Percentiles rank a stretch among this genome's conserved stretches.
Evolutionary conservation across 192 early-diverging fungal genomes (phyloP).

Genomic region (Irineochytrium annulatum): DNA sequence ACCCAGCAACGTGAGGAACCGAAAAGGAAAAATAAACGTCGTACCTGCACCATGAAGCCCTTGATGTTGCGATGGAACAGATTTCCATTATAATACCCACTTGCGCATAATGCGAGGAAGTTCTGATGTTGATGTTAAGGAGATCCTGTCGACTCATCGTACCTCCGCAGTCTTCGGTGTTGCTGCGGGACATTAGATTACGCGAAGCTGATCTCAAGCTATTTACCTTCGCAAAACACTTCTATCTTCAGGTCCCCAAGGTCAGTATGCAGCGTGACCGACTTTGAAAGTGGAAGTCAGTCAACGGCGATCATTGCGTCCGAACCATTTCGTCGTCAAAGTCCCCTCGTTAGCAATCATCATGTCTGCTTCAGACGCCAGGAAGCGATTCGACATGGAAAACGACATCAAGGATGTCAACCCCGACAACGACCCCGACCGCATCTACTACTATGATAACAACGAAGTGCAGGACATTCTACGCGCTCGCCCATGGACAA

Average conservation of each 20-base stretch:
- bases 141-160: conserved; percentile 8
- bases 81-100: conserved; percentile 85
- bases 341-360: too few species aligned
- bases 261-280: conserved; percentile 87
- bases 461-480: conserved; percentile 58
- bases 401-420: conserved; percentile 74
- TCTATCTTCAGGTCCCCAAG: conserved; percentile 93
- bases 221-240: conserved; percentile 79
- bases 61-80: conserved; percentile 76
- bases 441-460: conserved; percentile 78
- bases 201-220: not conserved
- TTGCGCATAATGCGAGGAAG: conserved; percentile 93
- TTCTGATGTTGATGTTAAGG: conserved; percentile 58
- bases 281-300: conserved; percentile 31
- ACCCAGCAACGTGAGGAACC: too few species aligned
- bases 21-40: not conserved
- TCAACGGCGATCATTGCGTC: too few species aligned
- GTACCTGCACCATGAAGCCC: conserved; percentile 52
- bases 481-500: conserved; percentile 75
- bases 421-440: conserved; percentile 54
- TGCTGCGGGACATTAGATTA: conserved; percentile 3
- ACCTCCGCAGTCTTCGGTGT: conserved; percentile 75
- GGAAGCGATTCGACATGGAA: conserved; percentile 51
- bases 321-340: too few species aligned
- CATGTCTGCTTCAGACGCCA: too few species aligned